A percentile compares a stretch with the other conserved stretches of the same genome.
Evolutionary conservation across 768 basidiomycete genomes (phyloP).

Genomic region (Rhodotorula kratochvilovae): DNA sequence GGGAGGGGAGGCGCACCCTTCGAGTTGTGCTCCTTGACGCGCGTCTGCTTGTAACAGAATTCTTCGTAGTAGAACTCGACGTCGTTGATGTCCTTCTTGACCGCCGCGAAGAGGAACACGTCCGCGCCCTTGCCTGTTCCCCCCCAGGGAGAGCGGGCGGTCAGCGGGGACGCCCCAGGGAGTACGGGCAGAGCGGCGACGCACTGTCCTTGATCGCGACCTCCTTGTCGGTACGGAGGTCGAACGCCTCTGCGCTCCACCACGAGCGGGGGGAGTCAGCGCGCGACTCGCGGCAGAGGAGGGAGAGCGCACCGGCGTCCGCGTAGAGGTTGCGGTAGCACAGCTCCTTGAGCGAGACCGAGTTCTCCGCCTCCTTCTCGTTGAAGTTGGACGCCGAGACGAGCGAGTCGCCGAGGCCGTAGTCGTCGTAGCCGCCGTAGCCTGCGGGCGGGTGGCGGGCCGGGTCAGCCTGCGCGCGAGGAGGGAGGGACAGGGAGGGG

Average conservation of each 20-base stretch:
- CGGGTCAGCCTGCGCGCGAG: not conserved
- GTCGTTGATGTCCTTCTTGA: not conserved
- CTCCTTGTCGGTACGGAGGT: not conserved
- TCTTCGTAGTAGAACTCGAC: slow-evolving; percentile 10
- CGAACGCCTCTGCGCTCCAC: not conserved
- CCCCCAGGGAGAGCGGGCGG: not conserved
- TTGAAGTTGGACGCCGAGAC: not conserved
- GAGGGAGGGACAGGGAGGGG: not conserved
- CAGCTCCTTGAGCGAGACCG: slow-evolving; percentile 1
- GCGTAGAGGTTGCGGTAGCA: slow-evolving; percentile 12
- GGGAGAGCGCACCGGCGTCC: not conserved
- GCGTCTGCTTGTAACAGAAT: slow-evolving; percentile 16
- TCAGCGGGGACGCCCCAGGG: not conserved
- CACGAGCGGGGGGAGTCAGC: not conserved
- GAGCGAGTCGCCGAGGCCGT: not conserved
- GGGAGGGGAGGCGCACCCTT: not conserved
- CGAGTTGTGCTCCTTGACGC: not conserved
- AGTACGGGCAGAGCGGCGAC: not conserved
- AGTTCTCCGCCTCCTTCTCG: not conserved
- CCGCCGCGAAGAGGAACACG: slow-evolving; percentile 1
- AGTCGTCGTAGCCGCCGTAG: not conserved
- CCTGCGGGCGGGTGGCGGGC: not conserved
- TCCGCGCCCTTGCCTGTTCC: not conserved
- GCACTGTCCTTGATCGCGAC: not conserved
- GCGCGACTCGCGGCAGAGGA: not conserved